Evolutionary conservation across 1,284 basidiomycete species (phyloP), one percentile per base, ranked within the genome.

Genomic region (Exobasidium rhododendri): DNA sequence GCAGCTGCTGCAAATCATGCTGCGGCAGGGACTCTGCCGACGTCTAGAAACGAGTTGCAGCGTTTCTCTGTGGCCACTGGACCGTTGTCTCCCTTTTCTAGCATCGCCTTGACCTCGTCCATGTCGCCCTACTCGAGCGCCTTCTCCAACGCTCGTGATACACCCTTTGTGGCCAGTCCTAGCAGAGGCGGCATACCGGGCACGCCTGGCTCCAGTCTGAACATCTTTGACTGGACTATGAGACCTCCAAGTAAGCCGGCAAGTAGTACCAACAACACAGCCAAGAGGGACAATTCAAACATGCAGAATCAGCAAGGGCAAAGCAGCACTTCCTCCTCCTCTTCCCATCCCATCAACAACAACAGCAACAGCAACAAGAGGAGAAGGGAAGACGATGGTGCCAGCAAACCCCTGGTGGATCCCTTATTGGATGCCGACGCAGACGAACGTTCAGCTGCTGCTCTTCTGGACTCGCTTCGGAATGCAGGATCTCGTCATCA

Each of bases 81-180:
- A 0, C 68, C 74, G 2, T 67, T 77, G 26, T 76, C 74, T 28
- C 74, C 75, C 6, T 78, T 78, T 47, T 75, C 74, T 11, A 74
- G 73, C 58, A 77, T 75, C 30, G 75, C 73, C 3, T 67, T 78
- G 30, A 73, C 63, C 47, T 73, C 71, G 43, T 71, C 67, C 50
- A 77, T 77, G 68, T 74, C 72, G 58, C 75, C 75, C 4, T 78
- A 78, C 20, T 67, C 76, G n/a, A 71, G 69, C n/a, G 74, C 75
- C 13, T 78, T 78, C 29, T 78, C 75, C 20, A 76, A 76, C 45
- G 75, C 75, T 1, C 68, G 75, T 28, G 75, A 78, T 49, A 78
- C 74, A 44, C 75, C 75, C 22, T 71, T 70, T 53, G 68, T 71
- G 31, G 71, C 75, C 24, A 74, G 70, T 58, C 72, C 74, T 14